Conservation (phyloP, 2,329 filamentous ascomycete species). For the Gyromitra esculenta region DNA sequence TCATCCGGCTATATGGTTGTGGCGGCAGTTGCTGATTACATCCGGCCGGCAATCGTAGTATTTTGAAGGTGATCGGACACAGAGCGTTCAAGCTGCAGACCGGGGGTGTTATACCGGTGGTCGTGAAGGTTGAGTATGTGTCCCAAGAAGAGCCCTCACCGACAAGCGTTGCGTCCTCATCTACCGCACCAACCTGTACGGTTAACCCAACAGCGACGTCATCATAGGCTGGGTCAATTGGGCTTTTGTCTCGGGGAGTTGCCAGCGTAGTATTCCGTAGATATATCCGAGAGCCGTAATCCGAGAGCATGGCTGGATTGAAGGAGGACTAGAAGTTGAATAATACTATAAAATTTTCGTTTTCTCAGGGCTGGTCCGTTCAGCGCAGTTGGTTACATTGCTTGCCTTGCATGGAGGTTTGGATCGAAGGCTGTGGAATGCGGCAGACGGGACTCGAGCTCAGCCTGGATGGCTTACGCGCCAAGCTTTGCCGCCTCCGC, state of each 20-base stretch:
- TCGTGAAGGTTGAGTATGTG: slow-evolving; percentile 68
- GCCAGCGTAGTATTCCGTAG: slow-evolving; percentile 4
- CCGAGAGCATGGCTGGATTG: slow-evolving; percentile 7
- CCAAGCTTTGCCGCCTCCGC: slow-evolving; percentile 35
- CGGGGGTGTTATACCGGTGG: slow-evolving; percentile 73
- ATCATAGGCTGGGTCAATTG: slow-evolving; percentile 1
- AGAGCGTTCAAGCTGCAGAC: slow-evolving; percentile 69
- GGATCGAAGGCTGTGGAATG: slow-evolving; percentile 45
- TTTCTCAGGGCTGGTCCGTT: slow-evolving; percentile 8
- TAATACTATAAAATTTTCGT: slow-evolving; percentile 1
- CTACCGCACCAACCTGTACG: slow-evolving; percentile 38
- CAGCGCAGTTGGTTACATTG: slow-evolving; percentile 18
- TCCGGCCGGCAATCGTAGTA: slow-evolving; percentile 56
- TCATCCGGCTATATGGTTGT: background rate
- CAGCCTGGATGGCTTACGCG: slow-evolving; percentile 27
- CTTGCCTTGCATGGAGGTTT: background rate
- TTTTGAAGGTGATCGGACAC: slow-evolving; percentile 61
- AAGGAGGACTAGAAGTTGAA: background rate
- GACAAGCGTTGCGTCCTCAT: slow-evolving; percentile 33
- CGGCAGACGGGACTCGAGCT: slow-evolving; percentile 13
- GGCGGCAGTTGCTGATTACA: slow-evolving; percentile 16
- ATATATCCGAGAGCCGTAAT: slow-evolving; percentile 20
- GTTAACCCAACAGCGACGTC: slow-evolving; percentile 31
- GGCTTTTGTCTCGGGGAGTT: slow-evolving; percentile 3
- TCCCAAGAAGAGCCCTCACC: slow-evolving; percentile 22